Evolutionary conservation across 192 early-diverging fungal genomes (phyloP).

Genomic region (Backusella tuberculispora): DNA sequence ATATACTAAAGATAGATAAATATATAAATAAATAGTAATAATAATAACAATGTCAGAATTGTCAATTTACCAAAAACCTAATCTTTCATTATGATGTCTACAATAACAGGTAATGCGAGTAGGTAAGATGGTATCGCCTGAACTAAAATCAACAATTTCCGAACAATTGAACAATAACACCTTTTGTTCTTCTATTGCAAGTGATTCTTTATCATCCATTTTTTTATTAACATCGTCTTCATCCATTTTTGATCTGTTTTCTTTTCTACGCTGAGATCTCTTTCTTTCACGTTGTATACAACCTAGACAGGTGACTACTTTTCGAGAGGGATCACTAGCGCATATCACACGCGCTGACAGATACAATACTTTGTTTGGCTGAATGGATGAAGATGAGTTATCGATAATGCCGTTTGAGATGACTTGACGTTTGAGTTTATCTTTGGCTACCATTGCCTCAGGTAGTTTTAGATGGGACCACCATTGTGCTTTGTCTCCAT

Average conservation of each 20-base stretch:
- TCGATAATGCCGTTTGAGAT: constrained; percentile 30
- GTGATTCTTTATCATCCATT: constrained; percentile 59
- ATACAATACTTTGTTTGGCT: constrained; percentile 50
- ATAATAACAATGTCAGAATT: neutral
- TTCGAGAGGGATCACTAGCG: constrained; percentile 77
- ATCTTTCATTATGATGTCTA: constrained; percentile 92
- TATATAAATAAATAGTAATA: neutral
- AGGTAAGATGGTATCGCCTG: constrained; percentile 88
- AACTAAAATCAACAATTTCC: constrained; percentile 85
- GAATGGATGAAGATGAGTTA: constrained; percentile 8
- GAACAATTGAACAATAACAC: constrained; percentile 91
- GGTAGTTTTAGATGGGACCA: constrained; percentile 91
- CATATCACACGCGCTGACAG: constrained; percentile 86
- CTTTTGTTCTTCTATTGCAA: constrained; percentile 75
- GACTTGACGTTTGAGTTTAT: constrained; percentile 60
- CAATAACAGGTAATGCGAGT: constrained; percentile 98
- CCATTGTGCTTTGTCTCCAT: constrained; percentile 72
- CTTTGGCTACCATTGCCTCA: constrained; percentile 83
- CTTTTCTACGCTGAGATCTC: constrained; percentile 66
- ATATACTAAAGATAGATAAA: constrained; percentile 52
- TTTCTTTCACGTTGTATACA: constrained; percentile 86
- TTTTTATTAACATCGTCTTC: neutral
- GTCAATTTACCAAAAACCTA: constrained; percentile 73
- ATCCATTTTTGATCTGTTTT: constrained; percentile 45
- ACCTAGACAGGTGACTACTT: constrained; percentile 79